phyloP scores from a whole-genome alignment of 768 basidiomycete species.

The Collybia sordida region DNA sequence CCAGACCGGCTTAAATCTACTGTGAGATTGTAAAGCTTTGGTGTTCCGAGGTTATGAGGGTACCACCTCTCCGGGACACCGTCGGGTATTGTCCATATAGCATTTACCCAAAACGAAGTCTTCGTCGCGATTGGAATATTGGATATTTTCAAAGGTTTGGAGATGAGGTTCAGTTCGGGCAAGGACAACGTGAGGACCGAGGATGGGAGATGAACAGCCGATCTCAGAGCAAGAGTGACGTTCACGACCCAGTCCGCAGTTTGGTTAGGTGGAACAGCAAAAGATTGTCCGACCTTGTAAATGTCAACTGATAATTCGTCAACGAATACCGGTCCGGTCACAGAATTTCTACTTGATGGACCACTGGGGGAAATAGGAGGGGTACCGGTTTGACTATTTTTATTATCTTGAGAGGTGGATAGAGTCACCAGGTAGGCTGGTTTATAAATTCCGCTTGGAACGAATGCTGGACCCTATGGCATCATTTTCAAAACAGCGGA shows the following conservation, averaged over 20 bases:
- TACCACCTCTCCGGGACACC: slow-evolving; percentile 50
- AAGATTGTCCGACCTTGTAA: slow-evolving; percentile 52
- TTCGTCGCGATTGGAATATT: slow-evolving; percentile 21
- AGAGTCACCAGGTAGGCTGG: slow-evolving; percentile 53
- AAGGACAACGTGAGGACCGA: slow-evolving; percentile 43
- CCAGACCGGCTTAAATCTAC: slow-evolving; percentile 33
- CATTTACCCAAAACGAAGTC: slow-evolving; percentile 39
- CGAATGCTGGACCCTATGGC: slow-evolving; percentile 57
- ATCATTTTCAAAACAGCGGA: background rate
- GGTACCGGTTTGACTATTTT: slow-evolving; percentile 16
- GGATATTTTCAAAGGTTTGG: slow-evolving; percentile 27
- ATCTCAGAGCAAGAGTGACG: slow-evolving; percentile 48
- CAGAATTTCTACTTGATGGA: slow-evolving; percentile 36
- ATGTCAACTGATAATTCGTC: slow-evolving; percentile 57
- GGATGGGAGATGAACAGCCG: slow-evolving; percentile 30
- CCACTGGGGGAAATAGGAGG: slow-evolving; percentile 14
- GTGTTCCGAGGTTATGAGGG: slow-evolving; percentile 53
- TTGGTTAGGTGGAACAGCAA: slow-evolving; percentile 42
- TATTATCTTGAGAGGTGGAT: slow-evolving; percentile 13
- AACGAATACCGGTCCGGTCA: slow-evolving; percentile 47
- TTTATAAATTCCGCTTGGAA: slow-evolving; percentile 54
- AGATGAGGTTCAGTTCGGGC: slow-evolving; percentile 44
- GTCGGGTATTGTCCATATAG: slow-evolving; percentile 46
- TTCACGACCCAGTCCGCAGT: slow-evolving; percentile 56
- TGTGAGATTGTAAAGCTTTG: slow-evolving; percentile 53